phyloP scores from a whole-genome alignment of 2,329 filamentous ascomycete species.

The Emmonsiellopsis sp. region DNA sequence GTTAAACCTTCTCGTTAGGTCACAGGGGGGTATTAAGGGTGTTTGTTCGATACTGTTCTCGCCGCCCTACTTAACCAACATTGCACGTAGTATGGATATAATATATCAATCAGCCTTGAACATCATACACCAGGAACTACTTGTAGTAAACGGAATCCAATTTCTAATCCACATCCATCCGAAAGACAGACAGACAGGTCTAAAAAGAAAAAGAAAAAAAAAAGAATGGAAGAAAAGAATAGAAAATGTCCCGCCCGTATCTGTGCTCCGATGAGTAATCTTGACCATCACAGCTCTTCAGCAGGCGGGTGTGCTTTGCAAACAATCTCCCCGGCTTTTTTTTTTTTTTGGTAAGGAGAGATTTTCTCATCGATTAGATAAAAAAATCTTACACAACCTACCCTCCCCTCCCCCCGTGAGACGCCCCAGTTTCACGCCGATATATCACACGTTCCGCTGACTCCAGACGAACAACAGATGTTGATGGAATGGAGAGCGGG shows the following conservation, averaged over 20 bases:
- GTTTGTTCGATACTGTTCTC: no score
- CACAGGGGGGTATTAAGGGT: no score
- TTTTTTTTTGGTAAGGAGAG: slow-evolving; percentile 9
- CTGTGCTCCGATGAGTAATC: slow-evolving; percentile 54
- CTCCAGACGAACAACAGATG: no score
- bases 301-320: slow-evolving; percentile 33
- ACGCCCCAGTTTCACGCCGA: neutral
- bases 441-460: no score
- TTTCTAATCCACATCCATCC: no score
- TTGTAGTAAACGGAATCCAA: no score
- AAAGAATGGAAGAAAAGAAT: slow-evolving; percentile 2
- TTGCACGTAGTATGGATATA: no score
- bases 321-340: slow-evolving; percentile 24
- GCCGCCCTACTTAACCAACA: no score
- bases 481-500: no score
- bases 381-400: slow-evolving; percentile 3
- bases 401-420: slow-evolving; percentile 37
- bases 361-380: slow-evolving; percentile 5
- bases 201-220: neutral
- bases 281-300: slow-evolving; percentile 56
- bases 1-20: no score
- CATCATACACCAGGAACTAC: no score
- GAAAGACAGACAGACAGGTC: neutral
- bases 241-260: slow-evolving; percentile 53
- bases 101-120: no score